Conservation (phyloP, 2,329 filamentous ascomycete species). For the Xylaria multiplex region DNA sequence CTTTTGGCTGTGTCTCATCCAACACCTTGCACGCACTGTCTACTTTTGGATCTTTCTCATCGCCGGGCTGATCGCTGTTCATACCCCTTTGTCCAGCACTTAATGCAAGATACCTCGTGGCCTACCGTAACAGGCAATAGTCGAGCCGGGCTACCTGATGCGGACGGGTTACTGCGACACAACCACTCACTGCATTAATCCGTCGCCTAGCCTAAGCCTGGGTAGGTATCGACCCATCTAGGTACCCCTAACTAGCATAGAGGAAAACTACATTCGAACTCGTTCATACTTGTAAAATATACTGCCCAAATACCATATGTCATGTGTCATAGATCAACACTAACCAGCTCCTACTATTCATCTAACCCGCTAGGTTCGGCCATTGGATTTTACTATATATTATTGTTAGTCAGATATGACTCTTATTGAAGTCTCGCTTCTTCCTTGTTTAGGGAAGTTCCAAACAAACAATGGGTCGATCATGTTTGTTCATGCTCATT, state of each 20-base stretch:
- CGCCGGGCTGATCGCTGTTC: constrained; percentile 32
- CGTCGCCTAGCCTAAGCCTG: neutral
- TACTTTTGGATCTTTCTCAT: constrained; percentile 20
- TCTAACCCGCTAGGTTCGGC: neutral
- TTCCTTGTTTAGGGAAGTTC: neutral
- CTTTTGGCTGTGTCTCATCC: neutral
- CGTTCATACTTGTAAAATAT: neutral
- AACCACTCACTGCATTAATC: constrained; percentile 16
- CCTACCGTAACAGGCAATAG: constrained; percentile 36
- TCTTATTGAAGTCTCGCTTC: constrained; percentile 6
- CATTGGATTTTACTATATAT: neutral
- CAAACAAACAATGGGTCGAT: constrained; percentile 4
- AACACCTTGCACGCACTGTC: constrained; percentile 12
- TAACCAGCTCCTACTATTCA: constrained; percentile 8
- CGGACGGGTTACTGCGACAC: constrained; percentile 16
- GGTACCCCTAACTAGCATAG: neutral
- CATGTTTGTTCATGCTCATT: constrained; percentile 11
- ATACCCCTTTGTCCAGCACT: constrained; percentile 31
- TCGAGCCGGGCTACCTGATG: constrained; percentile 31
- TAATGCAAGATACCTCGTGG: constrained; percentile 33
- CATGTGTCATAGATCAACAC: neutral
- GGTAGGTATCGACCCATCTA: neutral
- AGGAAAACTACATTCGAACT: neutral
- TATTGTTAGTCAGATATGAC: neutral
- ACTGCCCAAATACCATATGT: neutral